A percentile compares a stretch with the other conserved stretches of the same genome.
Evolutionary conservation across 2,329 filamentous ascomycete species (phyloP).

Genomic region (Triangularia setosa): DNA sequence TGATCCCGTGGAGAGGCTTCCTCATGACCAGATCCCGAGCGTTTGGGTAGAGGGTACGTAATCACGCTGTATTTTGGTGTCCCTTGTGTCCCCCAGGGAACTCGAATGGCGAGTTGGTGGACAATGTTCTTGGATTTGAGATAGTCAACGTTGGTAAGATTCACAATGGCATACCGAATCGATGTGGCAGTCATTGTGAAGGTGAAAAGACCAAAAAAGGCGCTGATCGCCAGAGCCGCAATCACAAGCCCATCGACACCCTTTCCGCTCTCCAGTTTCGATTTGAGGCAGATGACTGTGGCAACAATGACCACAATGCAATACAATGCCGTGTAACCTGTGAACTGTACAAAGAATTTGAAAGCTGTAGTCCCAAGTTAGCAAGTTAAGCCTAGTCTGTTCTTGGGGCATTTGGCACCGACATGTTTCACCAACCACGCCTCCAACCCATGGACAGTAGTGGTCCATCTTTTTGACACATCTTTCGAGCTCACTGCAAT

Average conservation of each 20-base stretch:
- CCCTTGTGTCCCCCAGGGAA: slow-evolving; percentile 49
- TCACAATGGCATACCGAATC: slow-evolving; percentile 63
- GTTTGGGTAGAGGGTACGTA: slow-evolving; percentile 52
- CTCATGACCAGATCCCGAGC: slow-evolving; percentile 21
- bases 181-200: slow-evolving; percentile 73
- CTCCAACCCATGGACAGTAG: slow-evolving; percentile 95
- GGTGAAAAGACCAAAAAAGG: slow-evolving; percentile 77
- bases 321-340: slow-evolving; percentile 66
- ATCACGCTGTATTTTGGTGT: slow-evolving; percentile 48
- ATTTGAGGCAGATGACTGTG: slow-evolving; percentile 59
- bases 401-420: slow-evolving; percentile 28
- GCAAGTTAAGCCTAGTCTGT: not conserved
- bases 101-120: slow-evolving; percentile 70
- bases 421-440: slow-evolving; percentile 80
- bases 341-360: slow-evolving; percentile 92
- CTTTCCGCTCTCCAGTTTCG: slow-evolving; percentile 42
- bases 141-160: slow-evolving; percentile 82
- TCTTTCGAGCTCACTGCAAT: slow-evolving; percentile 75
- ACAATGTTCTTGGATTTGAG: slow-evolving; percentile 58
- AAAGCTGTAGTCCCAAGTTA: slow-evolving; percentile 49
- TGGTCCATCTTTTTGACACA: slow-evolving; percentile 93
- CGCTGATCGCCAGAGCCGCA: slow-evolving; percentile 61
- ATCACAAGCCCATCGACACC: slow-evolving; percentile 58
- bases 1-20: slow-evolving; percentile 34
- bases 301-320: slow-evolving; percentile 62